Base-by-base conservation (phyloP, 176 grass and related monocot species). In the Oryza glumipatula region DNA sequence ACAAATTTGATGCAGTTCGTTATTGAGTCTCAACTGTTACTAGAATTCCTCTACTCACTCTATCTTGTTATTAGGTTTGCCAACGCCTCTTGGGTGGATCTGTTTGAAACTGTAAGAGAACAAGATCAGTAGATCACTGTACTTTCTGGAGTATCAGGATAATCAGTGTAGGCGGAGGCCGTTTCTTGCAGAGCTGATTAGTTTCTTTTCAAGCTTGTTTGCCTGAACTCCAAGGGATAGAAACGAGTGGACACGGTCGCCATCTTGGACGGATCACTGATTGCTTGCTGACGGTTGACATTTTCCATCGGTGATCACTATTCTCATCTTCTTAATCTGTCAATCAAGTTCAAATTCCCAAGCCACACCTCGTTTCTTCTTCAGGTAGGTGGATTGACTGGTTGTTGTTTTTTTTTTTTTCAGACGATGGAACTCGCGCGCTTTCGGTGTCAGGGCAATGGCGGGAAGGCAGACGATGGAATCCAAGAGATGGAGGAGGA, bases 271-370 rank as follows among this genome's bases (percentile, higher is more conserved):
- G 0, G 28, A 30, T 30, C 28, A 30, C 30, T 32, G 65, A 6
- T 14, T 48, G 46, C 46, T 52, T 36, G 9, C 10, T 48, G 9
- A 68, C 64, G 39, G 58, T n/a, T 7, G 15, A 21, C 52, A 73
- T n/a, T 45, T 9, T 3, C 30, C 30, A 32, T 12, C 22, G n/a
- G 5, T 35, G 11, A 68, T 51, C 26, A 5, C 0, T 0, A 6
- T 36, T 67, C 32, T 51, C 26, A 54, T 73, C 38, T 73, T 74
- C 38, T 64, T n/a, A 74, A 65, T 60, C 51, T 72, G 15, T 4
- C 3, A 28, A 12, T 58, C 19, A 26, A 28, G 79, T 81, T 61
- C 30, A 28, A 65, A 61, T 38, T 13, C 9, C 54, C 35, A 23
- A 6, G 12, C n/a, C 22, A 43, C 39, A 45, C 51, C 47, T 51